Evolutionary conservation across 371 early-diverging fungal species (phyloP).

Genomic region (Polyrhizophydium stewartii): DNA sequence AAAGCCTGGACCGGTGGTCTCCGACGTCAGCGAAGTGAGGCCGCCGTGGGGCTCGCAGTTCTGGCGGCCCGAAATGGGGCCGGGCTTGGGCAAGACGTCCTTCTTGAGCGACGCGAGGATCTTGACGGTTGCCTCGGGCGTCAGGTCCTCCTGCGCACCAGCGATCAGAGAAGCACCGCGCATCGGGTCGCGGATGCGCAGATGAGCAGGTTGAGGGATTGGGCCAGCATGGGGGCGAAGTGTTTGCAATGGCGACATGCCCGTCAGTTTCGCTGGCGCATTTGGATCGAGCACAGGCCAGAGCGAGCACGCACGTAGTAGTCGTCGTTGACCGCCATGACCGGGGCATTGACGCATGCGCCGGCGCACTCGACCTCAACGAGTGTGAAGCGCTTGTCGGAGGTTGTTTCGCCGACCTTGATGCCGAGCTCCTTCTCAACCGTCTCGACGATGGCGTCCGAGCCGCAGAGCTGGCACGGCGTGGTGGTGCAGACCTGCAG

Average conservation of each 20-base stretch:
- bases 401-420: conserved; percentile 90
- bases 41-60: conserved; percentile 87
- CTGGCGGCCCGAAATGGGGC: conserved; percentile 80
- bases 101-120: conserved; percentile 82
- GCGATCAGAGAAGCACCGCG: too few relatives aligned
- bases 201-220: too few relatives aligned
- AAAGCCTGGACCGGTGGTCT: conserved; percentile 93
- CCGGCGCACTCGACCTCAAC: conserved; percentile 99
- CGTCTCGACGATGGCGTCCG: conserved; percentile 83
- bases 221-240: too few relatives aligned
- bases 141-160: conserved; percentile 87
- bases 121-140: conserved; percentile 83
- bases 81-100: conserved; percentile 71
- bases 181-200: too few relatives aligned
- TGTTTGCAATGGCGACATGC: not conserved
- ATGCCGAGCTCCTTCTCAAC: conserved; percentile 83
- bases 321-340: conserved; percentile 95
- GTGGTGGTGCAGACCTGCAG: conserved; percentile 97
- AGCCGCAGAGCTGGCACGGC: conserved; percentile 94
- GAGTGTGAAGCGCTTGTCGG: conserved; percentile 91
- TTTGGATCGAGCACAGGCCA: not conserved
- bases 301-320: conserved; percentile 70
- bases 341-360: conserved; percentile 98
- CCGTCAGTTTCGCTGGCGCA: not conserved
- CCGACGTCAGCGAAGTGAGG: conserved; percentile 76